Evolutionary conservation across 176 grass and related monocot genomes (phyloP).

Genomic region (Rhynchospora breviuscula): DNA sequence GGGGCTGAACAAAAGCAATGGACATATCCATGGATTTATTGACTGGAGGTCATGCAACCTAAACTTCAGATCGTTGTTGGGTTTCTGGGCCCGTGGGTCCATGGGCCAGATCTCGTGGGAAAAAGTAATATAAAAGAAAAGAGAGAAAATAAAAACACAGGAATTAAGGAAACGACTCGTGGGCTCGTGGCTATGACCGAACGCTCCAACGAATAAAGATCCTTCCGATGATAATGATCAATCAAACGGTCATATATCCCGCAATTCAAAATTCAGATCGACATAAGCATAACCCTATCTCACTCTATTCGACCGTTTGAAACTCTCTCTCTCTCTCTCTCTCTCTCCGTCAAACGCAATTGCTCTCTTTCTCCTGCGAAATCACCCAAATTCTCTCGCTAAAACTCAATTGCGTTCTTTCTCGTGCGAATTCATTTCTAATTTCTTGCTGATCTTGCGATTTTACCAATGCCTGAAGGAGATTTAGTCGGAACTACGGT

Average conservation of each 20-base stretch:
- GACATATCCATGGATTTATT: not conserved
- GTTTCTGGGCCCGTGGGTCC: not conserved
- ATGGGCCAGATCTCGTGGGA: not conserved
- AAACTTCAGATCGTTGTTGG: not conserved
- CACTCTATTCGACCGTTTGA: conserved; percentile 33
- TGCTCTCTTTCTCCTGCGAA: not conserved
- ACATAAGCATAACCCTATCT: not conserved
- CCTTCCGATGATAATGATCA: not conserved
- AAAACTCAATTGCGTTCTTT: too few relatives aligned
- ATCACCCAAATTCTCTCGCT: too few relatives aligned
- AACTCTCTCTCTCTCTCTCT: not conserved
- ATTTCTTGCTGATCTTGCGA: too few relatives aligned
- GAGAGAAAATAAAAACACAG: not conserved
- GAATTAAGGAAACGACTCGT: too few relatives aligned
- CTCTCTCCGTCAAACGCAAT: not conserved
- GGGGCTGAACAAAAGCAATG: not conserved
- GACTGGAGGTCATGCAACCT: not conserved
- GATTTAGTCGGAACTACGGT: not conserved
- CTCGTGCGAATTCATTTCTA: too few relatives aligned
- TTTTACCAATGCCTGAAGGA: too few relatives aligned
- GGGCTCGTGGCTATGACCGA: too few relatives aligned
- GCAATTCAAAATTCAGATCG: conserved; percentile 33
- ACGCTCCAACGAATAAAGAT: not conserved
- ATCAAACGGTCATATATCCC: conserved; percentile 19
- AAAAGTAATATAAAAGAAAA: too few relatives aligned